Conservation (phyloP, 2,329 filamentous ascomycete genomes). For the Tricladium varicosporioides region DNA sequence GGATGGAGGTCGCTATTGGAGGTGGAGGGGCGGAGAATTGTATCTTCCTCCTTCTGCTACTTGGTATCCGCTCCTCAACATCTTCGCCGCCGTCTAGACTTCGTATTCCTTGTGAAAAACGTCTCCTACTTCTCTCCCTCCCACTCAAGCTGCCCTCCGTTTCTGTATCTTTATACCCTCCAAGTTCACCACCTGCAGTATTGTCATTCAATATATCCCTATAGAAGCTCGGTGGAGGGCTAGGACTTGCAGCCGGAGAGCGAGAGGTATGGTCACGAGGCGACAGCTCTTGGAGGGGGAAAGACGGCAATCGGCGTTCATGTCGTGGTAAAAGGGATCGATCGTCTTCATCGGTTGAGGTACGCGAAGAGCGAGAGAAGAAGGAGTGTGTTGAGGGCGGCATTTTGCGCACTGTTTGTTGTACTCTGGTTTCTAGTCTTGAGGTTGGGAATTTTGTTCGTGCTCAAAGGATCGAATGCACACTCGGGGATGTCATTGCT, state of each 20-base stretch:
- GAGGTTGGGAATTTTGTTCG: background rate
- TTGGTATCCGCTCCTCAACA: no score
- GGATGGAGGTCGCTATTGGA: conserved; percentile 26
- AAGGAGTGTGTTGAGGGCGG: conserved; percentile 22
- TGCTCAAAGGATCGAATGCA: no score
- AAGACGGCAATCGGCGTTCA: background rate
- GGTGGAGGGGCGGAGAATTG: conserved; percentile 32
- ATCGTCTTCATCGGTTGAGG: conserved; percentile 6
- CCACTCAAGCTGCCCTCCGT: no score
- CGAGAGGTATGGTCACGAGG: conserved; percentile 12
- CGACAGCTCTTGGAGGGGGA: conserved; percentile 26
- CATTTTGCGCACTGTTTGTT: conserved; percentile 13
- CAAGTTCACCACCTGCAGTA: background rate
- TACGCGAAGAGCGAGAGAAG: conserved; percentile 22
- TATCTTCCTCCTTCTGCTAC: conserved; percentile 15
- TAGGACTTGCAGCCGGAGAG: conserved; percentile 17
- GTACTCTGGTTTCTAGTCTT: background rate
- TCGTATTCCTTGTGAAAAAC: no score
- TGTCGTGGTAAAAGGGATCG: no score
- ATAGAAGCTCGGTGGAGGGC: conserved; percentile 30
- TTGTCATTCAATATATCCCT: conserved; percentile 9
- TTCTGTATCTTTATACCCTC: background rate
- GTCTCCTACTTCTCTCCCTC: no score
- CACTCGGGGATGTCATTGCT: no score
- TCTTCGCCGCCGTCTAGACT: no score